Evolutionary conservation across 768 basidiomycete genomes (phyloP).

Genomic region (Trametopsis cervina): DNA sequence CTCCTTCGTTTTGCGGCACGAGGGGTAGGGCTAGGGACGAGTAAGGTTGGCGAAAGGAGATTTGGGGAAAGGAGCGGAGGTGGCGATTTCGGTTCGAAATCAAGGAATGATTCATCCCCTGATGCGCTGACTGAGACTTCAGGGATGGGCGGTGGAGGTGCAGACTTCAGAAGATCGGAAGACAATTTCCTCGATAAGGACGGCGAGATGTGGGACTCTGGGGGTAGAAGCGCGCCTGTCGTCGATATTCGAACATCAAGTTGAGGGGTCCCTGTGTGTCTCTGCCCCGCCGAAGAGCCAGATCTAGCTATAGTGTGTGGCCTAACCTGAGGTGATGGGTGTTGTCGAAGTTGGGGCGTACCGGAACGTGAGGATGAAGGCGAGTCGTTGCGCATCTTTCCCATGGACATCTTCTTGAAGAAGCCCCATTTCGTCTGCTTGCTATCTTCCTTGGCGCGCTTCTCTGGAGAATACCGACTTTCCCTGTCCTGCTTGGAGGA

Average conservation of each 20-base stretch:
- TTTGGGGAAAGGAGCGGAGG: constrained; percentile 12
- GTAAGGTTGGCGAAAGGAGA: constrained; percentile 27
- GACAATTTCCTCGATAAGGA: constrained; percentile 16
- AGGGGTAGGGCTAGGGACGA: constrained; percentile 35
- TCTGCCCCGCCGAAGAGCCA: constrained; percentile 2
- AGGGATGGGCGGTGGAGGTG: constrained; percentile 5
- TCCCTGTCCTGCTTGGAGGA: constrained; percentile 8
- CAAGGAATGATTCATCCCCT: not conserved
- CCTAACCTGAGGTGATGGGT: constrained; percentile 9
- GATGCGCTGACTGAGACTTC: constrained; percentile 2
- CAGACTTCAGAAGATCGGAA: constrained; percentile 16
- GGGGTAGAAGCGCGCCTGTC: constrained; percentile 48
- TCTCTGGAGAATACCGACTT: constrained; percentile 5
- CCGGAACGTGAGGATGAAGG: constrained; percentile 32
- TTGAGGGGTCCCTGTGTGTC: constrained; percentile 35
- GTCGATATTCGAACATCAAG: constrained; percentile 71
- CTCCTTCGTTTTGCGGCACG: constrained; percentile 71
- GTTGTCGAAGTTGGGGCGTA: constrained; percentile 27
- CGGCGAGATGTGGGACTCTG: constrained; percentile 5
- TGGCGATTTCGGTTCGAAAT: constrained; percentile 2
- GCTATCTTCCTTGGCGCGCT: constrained; percentile 36
- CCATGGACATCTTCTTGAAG: constrained; percentile 98
- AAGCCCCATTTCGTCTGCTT: constrained; percentile 88
- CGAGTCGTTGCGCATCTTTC: constrained; percentile 72
- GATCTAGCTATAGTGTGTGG: constrained; percentile 12